A percentile compares a stretch with the other conserved stretches of the same genome.
Conservation (phyloP, 2,329 filamentous ascomycete genomes). For the Bimuria novae-zelandiae region DNA sequence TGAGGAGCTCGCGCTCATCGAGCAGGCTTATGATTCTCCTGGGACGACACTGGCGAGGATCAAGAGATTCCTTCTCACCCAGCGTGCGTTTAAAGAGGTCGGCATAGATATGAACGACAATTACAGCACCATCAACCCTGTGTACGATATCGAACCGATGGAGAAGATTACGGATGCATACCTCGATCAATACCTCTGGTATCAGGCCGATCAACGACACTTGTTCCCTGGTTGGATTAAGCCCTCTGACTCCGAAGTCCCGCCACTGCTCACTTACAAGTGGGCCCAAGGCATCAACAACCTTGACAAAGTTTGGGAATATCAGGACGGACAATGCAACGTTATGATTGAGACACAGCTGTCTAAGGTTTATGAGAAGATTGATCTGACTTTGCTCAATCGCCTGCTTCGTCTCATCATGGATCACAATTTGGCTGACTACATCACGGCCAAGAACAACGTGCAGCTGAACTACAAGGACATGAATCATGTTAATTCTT, state of each 20-base stretch:
- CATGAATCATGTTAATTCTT: conserved; percentile 99
- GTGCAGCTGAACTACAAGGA: conserved; percentile 99
- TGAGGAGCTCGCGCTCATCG: conserved; percentile 93
- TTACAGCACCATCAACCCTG: conserved; percentile 97
- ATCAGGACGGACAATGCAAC: conserved; percentile 91
- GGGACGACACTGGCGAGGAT: conserved; percentile 95
- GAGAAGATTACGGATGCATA: conserved; percentile 99
- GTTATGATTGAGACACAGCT: conserved; percentile 98
- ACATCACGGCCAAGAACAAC: conserved; percentile 99
- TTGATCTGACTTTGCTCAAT: conserved; percentile 94
- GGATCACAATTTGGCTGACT: conserved; percentile 99
- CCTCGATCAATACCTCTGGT: conserved; percentile 98
- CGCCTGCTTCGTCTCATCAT: conserved; percentile 92
- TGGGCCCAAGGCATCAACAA: conserved; percentile 99
- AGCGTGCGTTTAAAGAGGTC: conserved; percentile 98
- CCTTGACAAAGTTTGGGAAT: conserved; percentile 91
- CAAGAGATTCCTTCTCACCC: conserved; percentile 95
- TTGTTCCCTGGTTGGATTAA: conserved; percentile 99
- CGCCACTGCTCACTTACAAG: conserved; percentile 92
- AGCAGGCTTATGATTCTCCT: conserved; percentile 97
- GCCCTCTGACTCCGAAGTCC: conserved; percentile 96
- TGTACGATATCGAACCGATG: conserved; percentile 98
- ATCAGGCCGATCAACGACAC: conserved; percentile 95
- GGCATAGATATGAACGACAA: conserved; percentile 99
- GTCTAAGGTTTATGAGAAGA: conserved; percentile 99